A percentile compares a stretch with the other conserved stretches of the same genome.
Conservation (phyloP, 2,329 filamentous ascomycete genomes). For the Proliferodiscus dingleyae region DNA sequence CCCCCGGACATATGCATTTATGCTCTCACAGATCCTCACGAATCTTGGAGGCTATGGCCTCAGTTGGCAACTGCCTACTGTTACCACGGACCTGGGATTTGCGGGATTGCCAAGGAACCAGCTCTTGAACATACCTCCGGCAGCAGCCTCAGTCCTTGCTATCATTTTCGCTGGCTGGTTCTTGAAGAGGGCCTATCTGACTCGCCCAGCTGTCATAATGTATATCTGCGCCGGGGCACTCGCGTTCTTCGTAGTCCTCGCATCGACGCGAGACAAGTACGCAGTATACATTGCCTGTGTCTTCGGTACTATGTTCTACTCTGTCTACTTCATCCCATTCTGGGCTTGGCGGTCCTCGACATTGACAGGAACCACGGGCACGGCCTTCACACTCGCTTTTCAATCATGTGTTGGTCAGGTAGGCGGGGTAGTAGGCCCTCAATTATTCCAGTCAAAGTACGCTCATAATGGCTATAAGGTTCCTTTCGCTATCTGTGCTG, state of each 20-base stretch:
- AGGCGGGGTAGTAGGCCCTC: slow-evolving; percentile 41
- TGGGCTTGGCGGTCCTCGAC: slow-evolving; percentile 42
- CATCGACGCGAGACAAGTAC: slow-evolving; percentile 33
- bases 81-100: slow-evolving; percentile 40
- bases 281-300: slow-evolving; percentile 41
- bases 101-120: slow-evolving; percentile 39
- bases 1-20: slow-evolving; percentile 34
- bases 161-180: slow-evolving; percentile 39
- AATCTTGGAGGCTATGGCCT: slow-evolving; percentile 40
- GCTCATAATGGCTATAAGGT: slow-evolving; percentile 38
- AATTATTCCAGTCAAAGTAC: slow-evolving; percentile 39
- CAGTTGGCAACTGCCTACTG: slow-evolving; percentile 39
- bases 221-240: slow-evolving; percentile 38
- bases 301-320: slow-evolving; percentile 41
- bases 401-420: slow-evolving; percentile 41
- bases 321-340: slow-evolving; percentile 41
- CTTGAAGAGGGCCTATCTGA: slow-evolving; percentile 36
- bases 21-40: slow-evolving; percentile 34
- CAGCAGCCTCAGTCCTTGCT: slow-evolving; percentile 36
- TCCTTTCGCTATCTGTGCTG: slow-evolving; percentile 35
- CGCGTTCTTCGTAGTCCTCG: slow-evolving; percentile 41
- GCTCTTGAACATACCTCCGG: slow-evolving; percentile 42
- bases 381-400: slow-evolving; percentile 40
- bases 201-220: slow-evolving; percentile 37
- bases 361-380: slow-evolving; percentile 38